Conservation (phyloP, 495 filamentous ascomycete genomes). For the Talaromyces trachyspermus region DNA sequence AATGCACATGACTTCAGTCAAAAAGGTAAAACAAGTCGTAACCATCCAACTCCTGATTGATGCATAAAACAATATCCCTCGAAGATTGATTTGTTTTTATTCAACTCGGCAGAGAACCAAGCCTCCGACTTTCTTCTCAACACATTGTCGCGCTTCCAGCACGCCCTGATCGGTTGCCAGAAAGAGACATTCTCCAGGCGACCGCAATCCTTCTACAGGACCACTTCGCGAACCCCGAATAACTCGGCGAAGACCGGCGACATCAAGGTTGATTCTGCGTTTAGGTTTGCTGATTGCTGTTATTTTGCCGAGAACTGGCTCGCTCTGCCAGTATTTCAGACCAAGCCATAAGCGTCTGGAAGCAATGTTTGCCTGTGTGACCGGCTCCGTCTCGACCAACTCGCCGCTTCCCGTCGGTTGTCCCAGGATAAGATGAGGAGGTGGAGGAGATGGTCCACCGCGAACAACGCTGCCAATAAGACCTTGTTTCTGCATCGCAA, state of each 20-base stretch:
- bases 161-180: constrained; percentile 72
- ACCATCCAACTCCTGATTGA: constrained; percentile 6
- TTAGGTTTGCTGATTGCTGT: constrained; percentile 68
- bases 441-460: constrained; percentile 60
- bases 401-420: constrained; percentile 21
- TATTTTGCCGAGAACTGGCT: constrained; percentile 72
- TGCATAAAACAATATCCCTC: constrained; percentile 14
- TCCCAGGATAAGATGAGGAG: constrained; percentile 43
- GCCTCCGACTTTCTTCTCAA: constrained; percentile 78
- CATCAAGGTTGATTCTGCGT: constrained; percentile 57
- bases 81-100: constrained; percentile 11
- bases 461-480: constrained; percentile 78
- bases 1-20: constrained; percentile 4
- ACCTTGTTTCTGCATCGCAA: constrained; percentile 74
- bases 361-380: constrained; percentile 73
- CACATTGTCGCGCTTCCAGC: constrained; percentile 78
- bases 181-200: constrained; percentile 78
- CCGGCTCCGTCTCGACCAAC: constrained; percentile 31
- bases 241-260: constrained; percentile 51
- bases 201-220: constrained; percentile 62
- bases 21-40: not conserved
- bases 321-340: constrained; percentile 85
- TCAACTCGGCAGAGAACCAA: constrained; percentile 71
- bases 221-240: constrained; percentile 57
- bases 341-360: constrained; percentile 81